Base-by-base conservation (phyloP, 1,284 basidiomycete species). In the Boletus mariae region DNA sequence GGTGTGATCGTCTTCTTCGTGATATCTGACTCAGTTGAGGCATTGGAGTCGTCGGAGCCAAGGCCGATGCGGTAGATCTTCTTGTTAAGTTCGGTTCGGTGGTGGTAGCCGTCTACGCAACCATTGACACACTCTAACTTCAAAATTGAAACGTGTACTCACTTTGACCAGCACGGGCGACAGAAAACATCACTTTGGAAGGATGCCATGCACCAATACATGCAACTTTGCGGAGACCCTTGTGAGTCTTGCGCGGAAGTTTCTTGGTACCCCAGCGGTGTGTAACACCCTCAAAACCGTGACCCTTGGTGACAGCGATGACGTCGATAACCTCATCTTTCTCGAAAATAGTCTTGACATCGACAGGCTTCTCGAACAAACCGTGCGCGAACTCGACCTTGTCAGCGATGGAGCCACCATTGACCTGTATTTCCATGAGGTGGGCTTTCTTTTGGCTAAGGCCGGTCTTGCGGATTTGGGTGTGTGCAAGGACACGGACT, bases 161-260 rank as follows among this genome's bases (percentile, higher is more conserved):
- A 92, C 90, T 91, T 87, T 99, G 96, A 94, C 97, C 97, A 62
- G 97, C 94, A 82, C 97, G 96, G 57, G 95, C 96, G 64, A 99
- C 97, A 47, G 94, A 97, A 88, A 93, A 99, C 95, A 98, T 98
- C 84, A 98, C 95, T 78, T 94, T 96, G 61, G 92, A 91, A 70
- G 94, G 94, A 84, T 97, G 94, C 94, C 94, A 97, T 71, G 94
- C 94, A 82, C 96, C 96, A 69, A 99, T 98, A 89, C 97, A 99
- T 73, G 96, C 96, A 65, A 98, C 94, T 80, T 98, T 98, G 75
- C 95, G 92, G 67, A 98, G 91, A 92, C 96, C 96, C 78, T 96
- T 96, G 87, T 99, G 96, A 55, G 96, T 98, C 84, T 99, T 98
- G 68, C 96, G 84, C 56, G 96, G 96, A 58, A 99, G 84, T 80